Evolutionary conservation across 257 asterid species (phyloP).

Genomic region (Galeopsis tetrahit): DNA sequence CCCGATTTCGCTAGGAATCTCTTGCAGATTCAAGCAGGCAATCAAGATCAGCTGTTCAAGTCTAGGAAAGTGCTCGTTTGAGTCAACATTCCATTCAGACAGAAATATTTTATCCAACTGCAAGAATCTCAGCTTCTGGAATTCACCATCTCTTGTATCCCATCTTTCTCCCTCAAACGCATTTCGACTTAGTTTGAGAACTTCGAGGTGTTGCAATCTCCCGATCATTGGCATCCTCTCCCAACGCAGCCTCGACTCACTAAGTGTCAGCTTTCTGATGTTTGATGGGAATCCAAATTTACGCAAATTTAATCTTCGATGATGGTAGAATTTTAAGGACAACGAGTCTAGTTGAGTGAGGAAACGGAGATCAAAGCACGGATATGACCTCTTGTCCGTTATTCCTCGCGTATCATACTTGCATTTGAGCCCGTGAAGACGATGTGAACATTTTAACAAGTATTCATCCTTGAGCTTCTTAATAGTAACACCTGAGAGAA

Average conservation of each 20-base stretch:
- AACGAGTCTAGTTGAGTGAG: not conserved
- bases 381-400: not conserved
- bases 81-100: not conserved
- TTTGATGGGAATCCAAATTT: not conserved
- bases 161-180: not conserved
- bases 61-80: slow-evolving; percentile 11
- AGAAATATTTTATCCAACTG: not conserved
- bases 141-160: slow-evolving; percentile 13
- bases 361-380: not conserved
- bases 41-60: not conserved
- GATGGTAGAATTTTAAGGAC: not conserved
- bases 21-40: not conserved
- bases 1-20: not conserved
- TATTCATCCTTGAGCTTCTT: not conserved
- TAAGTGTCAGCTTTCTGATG: not conserved
- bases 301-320: not conserved
- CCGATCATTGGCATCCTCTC: not conserved
- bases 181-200: not conserved
- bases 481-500: not conserved
- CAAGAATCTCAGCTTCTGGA: not conserved
- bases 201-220: not conserved
- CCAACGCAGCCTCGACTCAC: not conserved
- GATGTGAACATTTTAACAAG: slow-evolving; percentile 1
- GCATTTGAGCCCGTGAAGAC: slow-evolving; percentile 21
- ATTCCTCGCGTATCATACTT: not conserved